Evolutionary conservation across 257 asterid genomes (phyloP), one percentile per base, ranked within the genome.

Genomic region (Nicotiana knightiana): DNA sequence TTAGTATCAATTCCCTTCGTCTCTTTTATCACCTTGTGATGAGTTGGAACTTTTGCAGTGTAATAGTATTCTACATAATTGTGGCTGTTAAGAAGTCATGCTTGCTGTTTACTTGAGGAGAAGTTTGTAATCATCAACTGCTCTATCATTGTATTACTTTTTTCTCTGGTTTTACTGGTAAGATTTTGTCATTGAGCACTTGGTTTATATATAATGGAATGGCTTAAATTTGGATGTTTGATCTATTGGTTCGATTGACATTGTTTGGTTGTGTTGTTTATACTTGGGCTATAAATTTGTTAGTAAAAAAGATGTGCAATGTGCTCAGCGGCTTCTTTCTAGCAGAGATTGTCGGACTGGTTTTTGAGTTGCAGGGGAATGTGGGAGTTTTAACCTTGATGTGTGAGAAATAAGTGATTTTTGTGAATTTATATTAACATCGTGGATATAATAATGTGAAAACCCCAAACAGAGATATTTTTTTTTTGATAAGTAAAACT

Each of bases 31-130:
- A 61, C 73, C 61, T 78, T 1, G 21, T 61, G 53, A 11, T 58
- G n/a, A 51, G 46, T 68, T 57, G 80, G 28, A 84, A 15, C 46
- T 46, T 32, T 73, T 81, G 87, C 82, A 82, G 85, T 71, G 79
- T 46, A 71, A 67, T 35, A 54, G 4, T 81, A 33, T 85, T 79
- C 82, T 64, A 33, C 80, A 57, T 63, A 10, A 26, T 43, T 62
- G 46, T 73, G 75, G 57, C 59, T 81, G 18, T 66, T 82, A 68
- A 65, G 18, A 48, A 58, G 77, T 79, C 39, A 77, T 55, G 81
- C 75, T 83, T 84, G 85, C 64, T 83, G 79, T 48, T 64, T 63
- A 61, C 70, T 9, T 30, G 73, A 65, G 81, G 81, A 46, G 81
- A 76, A 80, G 76, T 54, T 11, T 75, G 77, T 73, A 43, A 33